Evolutionary conservation across 176 grass and related monocot genomes (phyloP).

Genomic region (Avena insularis): DNA sequence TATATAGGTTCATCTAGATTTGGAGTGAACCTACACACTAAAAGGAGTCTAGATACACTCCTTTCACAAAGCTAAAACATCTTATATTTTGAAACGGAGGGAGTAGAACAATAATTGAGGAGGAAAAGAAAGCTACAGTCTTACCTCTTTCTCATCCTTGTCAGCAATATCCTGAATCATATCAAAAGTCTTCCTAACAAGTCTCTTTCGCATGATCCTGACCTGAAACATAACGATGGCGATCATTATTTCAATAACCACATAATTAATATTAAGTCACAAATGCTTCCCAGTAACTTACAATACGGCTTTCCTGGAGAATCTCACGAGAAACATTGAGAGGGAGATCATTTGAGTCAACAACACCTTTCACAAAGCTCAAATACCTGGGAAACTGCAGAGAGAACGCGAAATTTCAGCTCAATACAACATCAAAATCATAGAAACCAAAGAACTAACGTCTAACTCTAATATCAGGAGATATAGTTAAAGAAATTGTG

Average conservation of each 20-base stretch:
- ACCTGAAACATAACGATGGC: conserved; percentile 53
- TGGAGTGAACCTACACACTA: too few species aligned
- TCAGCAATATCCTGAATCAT: conserved; percentile 94
- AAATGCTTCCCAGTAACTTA: conserved; percentile 52
- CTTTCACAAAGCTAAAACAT: too few species aligned
- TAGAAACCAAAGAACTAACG: not conserved
- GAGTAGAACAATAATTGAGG: not conserved
- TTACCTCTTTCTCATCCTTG: conserved; percentile 77
- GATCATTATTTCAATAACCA: not conserved
- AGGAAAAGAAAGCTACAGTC: not conserved
- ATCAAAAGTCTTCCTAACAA: conserved; percentile 96
- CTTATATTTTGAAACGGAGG: too few species aligned
- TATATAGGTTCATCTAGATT: too few species aligned
- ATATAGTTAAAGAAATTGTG: not conserved
- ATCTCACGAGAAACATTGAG: conserved; percentile 97
- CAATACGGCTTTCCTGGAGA: conserved; percentile 95
- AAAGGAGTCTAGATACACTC: too few species aligned
- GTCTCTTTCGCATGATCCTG: conserved; percentile 93
- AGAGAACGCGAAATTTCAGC: conserved; percentile 26
- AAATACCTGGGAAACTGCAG: conserved; percentile 89
- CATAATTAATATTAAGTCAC: not conserved
- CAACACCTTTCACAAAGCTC: conserved; percentile 95
- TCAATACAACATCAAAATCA: conserved; percentile 2
- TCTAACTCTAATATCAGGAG: not conserved
- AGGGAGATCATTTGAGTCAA: conserved; percentile 92